phyloP scores from a whole-genome alignment of 1,284 basidiomycete genomes.

The Mycena citricolor region DNA sequence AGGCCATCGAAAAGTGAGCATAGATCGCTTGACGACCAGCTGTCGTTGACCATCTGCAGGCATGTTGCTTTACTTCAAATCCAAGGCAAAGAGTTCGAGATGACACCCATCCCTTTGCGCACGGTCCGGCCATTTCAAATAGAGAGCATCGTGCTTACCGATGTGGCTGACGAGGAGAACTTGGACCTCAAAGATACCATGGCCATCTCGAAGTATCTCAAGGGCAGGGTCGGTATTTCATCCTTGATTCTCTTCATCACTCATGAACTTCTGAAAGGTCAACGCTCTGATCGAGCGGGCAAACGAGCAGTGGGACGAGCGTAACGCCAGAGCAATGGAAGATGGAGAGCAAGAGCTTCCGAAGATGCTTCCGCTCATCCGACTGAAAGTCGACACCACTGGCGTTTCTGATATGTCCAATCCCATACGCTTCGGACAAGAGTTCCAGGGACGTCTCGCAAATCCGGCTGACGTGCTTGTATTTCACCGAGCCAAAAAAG shows the following conservation, averaged over 20 bases:
- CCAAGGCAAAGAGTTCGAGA: constrained; percentile 82
- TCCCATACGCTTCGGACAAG: constrained; percentile 94
- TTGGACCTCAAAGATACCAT: constrained; percentile 80
- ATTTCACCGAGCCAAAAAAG: constrained; percentile 84
- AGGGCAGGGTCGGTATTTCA: constrained; percentile 52
- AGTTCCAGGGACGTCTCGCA: constrained; percentile 88
- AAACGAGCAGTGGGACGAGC: constrained; percentile 75
- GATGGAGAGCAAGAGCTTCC: constrained; percentile 70
- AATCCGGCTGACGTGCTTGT: constrained; percentile 93
- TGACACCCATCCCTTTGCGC: constrained; percentile 84
- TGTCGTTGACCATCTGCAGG: constrained; percentile 41
- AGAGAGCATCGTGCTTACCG: constrained; percentile 75
- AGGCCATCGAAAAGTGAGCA: constrained; percentile 82
- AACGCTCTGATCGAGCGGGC: constrained; percentile 79
- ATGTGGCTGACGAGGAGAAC: constrained; percentile 73
- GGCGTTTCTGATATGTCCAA: constrained; percentile 90
- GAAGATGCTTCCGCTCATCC: constrained; percentile 85
- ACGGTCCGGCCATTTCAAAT: constrained; percentile 96
- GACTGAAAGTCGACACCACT: constrained; percentile 91
- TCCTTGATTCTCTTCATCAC: background rate
- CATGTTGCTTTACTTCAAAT: constrained; percentile 87
- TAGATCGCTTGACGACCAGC: constrained; percentile 4
- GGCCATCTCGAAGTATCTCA: constrained; percentile 78
- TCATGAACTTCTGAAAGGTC: constrained; percentile 47
- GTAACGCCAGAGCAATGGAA: constrained; percentile 61